Percentiles rank a stretch among this genome's conserved stretches.
phyloP scores from a whole-genome alignment of 202 grass and related monocot genomes.

The Setaria italica region DNA sequence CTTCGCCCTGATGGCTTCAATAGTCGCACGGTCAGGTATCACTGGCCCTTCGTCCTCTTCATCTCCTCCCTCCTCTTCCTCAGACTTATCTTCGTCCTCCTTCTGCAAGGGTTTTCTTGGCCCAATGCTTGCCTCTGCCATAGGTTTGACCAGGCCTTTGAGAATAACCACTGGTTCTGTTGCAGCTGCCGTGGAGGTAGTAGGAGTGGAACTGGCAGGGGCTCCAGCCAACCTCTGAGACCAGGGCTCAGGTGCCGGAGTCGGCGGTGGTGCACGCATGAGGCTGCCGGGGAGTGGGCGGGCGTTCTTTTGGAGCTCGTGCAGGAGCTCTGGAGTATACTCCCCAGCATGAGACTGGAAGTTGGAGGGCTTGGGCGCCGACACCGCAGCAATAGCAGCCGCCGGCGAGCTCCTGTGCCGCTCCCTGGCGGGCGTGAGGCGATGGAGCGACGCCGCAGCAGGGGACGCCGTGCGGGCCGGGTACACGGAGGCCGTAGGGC shows the following conservation, averaged over 20 bases:
- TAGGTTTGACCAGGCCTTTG: conserved; percentile 85
- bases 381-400: conserved; percentile 24
- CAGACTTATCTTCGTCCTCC: conserved; percentile 46
- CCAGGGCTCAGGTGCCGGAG: conserved; percentile 27
- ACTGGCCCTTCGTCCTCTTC: conserved; percentile 48
- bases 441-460: conserved; percentile 56
- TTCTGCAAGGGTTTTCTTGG: conserved; percentile 30
- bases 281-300: conserved; percentile 76
- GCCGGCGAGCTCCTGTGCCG: conserved; percentile 47
- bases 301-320: conserved; percentile 96
- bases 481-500: conserved; percentile 41
- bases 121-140: conserved; percentile 48
- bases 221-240: conserved; percentile 29
- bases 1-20: conserved; percentile 86
- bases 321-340: conserved; percentile 90
- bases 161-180: conserved; percentile 67
- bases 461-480: conserved; percentile 41
- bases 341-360: conserved; percentile 85
- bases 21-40: conserved; percentile 85
- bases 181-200: conserved; percentile 13
- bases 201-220: conserved; percentile 26
- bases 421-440: conserved; percentile 63
- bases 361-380: conserved; percentile 73
- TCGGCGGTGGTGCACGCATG: conserved; percentile 40
- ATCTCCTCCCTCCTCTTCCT: conserved; percentile 54